A percentile compares a stretch with the other conserved stretches of the same genome.
Conservation (phyloP, 2,329 filamentous ascomycete genomes). For the Ceratocystis smalleyi region DNA sequence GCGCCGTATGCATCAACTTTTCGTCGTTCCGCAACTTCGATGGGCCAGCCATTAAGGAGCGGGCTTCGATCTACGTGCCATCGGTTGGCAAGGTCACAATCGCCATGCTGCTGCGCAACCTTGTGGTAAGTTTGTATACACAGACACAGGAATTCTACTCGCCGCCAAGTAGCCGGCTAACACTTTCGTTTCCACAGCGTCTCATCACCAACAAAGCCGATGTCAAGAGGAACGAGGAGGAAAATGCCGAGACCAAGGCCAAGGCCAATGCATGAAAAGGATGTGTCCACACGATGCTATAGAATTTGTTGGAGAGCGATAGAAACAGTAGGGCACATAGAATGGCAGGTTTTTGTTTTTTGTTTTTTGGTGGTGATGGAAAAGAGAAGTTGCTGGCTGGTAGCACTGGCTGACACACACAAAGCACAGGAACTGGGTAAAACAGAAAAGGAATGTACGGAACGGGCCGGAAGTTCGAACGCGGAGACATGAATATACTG, state of each 20-base stretch:
- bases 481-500: constrained; percentile 1
- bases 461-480: constrained; percentile 3
- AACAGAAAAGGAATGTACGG: background rate
- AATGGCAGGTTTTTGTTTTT: too few species aligned
- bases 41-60: constrained; percentile 72
- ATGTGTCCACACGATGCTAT: background rate
- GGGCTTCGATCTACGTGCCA: constrained; percentile 90
- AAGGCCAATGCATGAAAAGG: background rate
- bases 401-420: background rate
- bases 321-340: background rate
- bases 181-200: constrained; percentile 25
- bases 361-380: background rate
- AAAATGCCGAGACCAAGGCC: constrained; percentile 16
- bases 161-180: constrained; percentile 19
- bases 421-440: background rate
- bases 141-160: background rate
- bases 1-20: constrained; percentile 97
- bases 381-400: background rate
- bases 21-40: constrained; percentile 91
- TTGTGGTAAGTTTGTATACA: constrained; percentile 51
- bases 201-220: constrained; percentile 32
- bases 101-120: constrained; percentile 72
- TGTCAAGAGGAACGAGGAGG: constrained; percentile 27
- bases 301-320: background rate
- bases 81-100: constrained; percentile 97